Conservation (phyloP, 106 monocot species). For the Hemerocallis citrina region DNA sequence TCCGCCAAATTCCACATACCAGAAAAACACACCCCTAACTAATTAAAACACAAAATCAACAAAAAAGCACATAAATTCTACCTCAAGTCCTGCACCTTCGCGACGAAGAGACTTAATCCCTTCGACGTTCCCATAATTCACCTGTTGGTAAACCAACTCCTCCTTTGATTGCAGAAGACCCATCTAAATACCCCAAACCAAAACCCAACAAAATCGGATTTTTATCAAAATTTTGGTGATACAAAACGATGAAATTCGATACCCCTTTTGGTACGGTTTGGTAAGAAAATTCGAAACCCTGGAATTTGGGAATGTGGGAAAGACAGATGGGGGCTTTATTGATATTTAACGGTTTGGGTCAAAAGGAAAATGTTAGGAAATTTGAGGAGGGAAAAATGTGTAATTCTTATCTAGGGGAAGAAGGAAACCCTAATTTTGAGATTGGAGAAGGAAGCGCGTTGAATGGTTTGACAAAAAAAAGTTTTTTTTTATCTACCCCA, state of each 20-base stretch:
- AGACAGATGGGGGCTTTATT: too few relatives aligned
- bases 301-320: not conserved
- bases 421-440: not conserved
- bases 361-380: not conserved
- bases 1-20: not conserved
- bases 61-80: slow-evolving; percentile 13
- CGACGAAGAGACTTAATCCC: slow-evolving; percentile 51
- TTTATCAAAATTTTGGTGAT: too few relatives aligned
- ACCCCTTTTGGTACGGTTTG: not conserved
- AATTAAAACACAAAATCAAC: too few relatives aligned
- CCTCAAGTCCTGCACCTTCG: slow-evolving; percentile 83
- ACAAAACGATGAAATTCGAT: too few relatives aligned
- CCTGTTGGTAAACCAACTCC: slow-evolving; percentile 73
- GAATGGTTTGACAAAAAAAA: too few relatives aligned
- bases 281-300: not conserved
- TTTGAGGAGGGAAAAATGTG: not conserved
- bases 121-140: slow-evolving; percentile 56
- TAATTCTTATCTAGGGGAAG: not conserved
- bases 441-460: too few relatives aligned
- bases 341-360: not conserved
- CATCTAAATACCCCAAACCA: slow-evolving; percentile 31
- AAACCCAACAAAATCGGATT: not conserved
- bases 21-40: too few relatives aligned
- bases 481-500: too few relatives aligned
- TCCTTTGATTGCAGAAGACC: slow-evolving; percentile 79